These are phyloP conservation scores for Spizellomyces punctatus DNA, from an alignment of 192 early-diverging fungal species.

Conservation along the genomic window DNA sequence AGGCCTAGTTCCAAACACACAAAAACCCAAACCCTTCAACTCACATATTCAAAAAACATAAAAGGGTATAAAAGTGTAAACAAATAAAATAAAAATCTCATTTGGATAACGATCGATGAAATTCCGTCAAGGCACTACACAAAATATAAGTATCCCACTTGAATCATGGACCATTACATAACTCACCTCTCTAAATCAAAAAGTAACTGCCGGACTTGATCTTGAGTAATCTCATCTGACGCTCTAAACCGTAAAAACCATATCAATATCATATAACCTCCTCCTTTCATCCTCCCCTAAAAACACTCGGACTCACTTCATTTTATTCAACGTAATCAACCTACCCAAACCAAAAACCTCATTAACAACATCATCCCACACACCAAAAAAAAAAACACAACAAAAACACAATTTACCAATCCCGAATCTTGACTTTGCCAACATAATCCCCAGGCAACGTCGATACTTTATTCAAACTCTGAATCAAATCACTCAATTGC, in stretches of 20 bases:
- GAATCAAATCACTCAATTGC: conserved; percentile 80
- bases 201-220: conserved; percentile 86
- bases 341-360: conserved; percentile 15
- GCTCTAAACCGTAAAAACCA: conserved; percentile 48
- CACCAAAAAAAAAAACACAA: not conserved
- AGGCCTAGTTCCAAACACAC: no score
- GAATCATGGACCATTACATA: no score
- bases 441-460: conserved; percentile 77
- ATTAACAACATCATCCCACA: not conserved
- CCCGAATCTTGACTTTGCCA: conserved; percentile 77
- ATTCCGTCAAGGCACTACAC: conserved; percentile 33
- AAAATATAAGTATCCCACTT: not conserved
- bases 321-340: conserved; percentile 82
- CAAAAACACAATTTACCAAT: conserved; percentile 58
- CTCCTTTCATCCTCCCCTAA: no score
- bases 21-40: no score
- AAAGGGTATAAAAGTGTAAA: no score
- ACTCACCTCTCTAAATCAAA: conserved; percentile 84
- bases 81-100: not conserved
- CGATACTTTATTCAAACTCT: conserved; percentile 80
- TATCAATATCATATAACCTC: not conserved
- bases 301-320: conserved; percentile 58
- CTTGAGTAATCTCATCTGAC: conserved; percentile 78
- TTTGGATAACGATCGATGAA: conserved; percentile 34
- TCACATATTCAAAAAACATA: no score